These are phyloP conservation scores for Filosporella fistucella DNA, from an alignment of 495 filamentous ascomycete species.

Conservation along the genomic window DNA sequence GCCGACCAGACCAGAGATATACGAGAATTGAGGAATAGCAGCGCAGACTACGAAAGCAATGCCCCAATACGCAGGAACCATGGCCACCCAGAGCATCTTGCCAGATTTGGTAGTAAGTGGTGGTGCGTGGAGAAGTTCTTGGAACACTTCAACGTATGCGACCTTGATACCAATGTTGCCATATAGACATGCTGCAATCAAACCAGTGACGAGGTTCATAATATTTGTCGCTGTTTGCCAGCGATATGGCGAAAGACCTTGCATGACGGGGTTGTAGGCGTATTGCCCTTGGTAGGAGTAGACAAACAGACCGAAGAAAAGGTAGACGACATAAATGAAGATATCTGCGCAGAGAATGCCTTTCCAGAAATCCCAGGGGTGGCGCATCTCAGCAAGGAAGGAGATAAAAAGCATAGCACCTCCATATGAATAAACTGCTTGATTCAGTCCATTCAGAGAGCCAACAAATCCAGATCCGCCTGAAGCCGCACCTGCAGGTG, in stretches of 20 bases:
- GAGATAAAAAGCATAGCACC: constrained; percentile 60
- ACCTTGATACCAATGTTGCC: constrained; percentile 66
- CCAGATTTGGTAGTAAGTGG: constrained; percentile 41
- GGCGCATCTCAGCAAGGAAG: constrained; percentile 64
- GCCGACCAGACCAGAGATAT: constrained; percentile 40
- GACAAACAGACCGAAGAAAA: constrained; percentile 54
- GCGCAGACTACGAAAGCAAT: constrained; percentile 49
- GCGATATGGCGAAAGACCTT: constrained; percentile 39
- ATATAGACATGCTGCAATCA: constrained; percentile 55
- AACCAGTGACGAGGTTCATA: constrained; percentile 43
- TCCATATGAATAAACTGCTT: constrained; percentile 55
- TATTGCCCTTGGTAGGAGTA: constrained; percentile 57
- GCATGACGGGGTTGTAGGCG: constrained; percentile 42
- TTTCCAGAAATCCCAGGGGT: constrained; percentile 60
- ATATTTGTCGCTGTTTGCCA: constrained; percentile 55
- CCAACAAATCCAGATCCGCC: constrained; percentile 31
- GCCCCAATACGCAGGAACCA: constrained; percentile 55
- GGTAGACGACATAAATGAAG: constrained; percentile 40
- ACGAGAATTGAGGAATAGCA: constrained; percentile 46
- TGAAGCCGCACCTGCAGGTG: constrained; percentile 24
- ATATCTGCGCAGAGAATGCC: constrained; percentile 50
- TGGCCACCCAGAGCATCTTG: constrained; percentile 46
- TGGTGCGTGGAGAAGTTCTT: constrained; percentile 50
- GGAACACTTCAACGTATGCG: constrained; percentile 52
- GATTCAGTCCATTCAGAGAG: constrained; percentile 52